A percentile compares a stretch with the other conserved stretches of the same genome.
These are phyloP conservation scores for Harringtonia lauricola DNA, from an alignment of 2,329 filamentous ascomycete species.

Conservation along the genomic window DNA sequence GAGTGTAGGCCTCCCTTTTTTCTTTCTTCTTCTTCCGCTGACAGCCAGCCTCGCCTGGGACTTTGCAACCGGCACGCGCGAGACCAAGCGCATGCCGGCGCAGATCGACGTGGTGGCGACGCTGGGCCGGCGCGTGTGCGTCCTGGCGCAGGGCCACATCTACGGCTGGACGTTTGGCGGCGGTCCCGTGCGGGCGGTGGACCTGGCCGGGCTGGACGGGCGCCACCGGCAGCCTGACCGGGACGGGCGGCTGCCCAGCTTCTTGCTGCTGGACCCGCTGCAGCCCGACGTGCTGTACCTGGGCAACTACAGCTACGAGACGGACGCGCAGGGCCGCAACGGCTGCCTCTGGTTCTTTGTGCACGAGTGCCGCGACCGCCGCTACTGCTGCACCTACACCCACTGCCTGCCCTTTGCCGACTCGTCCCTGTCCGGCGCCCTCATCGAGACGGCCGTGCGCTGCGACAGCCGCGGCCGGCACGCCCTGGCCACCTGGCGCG, in stretches of 20 bases:
- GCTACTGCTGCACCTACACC: constrained; percentile 5
- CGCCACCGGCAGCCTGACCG: constrained; percentile 7
- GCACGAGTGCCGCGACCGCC: constrained; percentile 7
- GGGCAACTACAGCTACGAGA: constrained; percentile 5
- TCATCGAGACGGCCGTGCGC: constrained; percentile 6
- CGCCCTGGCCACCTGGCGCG: constrained; percentile 8
- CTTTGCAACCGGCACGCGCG: constrained; percentile 5
- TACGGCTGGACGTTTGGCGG: constrained; percentile 9
- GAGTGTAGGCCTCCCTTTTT: constrained; percentile 1
- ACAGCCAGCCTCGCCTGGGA: constrained; percentile 8
- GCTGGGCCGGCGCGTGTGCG: constrained; percentile 7
- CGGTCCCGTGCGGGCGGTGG: constrained; percentile 4
- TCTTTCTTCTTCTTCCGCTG: background rate
- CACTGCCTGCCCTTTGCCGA: constrained; percentile 3
- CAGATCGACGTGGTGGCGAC: constrained; percentile 8
- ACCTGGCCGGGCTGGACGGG: constrained; percentile 4
- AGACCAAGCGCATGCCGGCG: constrained; percentile 4
- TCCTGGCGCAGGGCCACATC: constrained; percentile 4
- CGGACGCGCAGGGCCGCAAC: background rate
- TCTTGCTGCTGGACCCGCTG: constrained; percentile 7
- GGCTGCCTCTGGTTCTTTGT: constrained; percentile 6
- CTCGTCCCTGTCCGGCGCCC: constrained; percentile 1
- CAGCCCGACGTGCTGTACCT: constrained; percentile 8
- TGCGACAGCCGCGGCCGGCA: constrained; percentile 6
- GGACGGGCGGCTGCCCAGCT: constrained; percentile 10